Percentiles rank a stretch among this genome's conserved stretches.
These are phyloP conservation scores for Alternaria novae-zelandiae DNA, from an alignment of 2,329 filamentous ascomycete species.

Conservation along the genomic window DNA sequence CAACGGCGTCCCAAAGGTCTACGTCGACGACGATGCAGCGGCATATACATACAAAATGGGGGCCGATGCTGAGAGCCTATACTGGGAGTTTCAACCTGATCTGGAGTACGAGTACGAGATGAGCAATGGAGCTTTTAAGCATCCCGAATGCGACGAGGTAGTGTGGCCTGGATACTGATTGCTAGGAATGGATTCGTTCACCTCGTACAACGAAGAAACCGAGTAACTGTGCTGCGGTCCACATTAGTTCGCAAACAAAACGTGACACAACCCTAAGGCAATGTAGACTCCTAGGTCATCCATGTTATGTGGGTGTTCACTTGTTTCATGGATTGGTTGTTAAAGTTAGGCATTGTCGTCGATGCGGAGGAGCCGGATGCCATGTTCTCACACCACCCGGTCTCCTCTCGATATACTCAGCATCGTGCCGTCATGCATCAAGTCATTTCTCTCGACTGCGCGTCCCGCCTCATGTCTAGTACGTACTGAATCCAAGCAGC, in stretches of 20 bases:
- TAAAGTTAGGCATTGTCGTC: background rate
- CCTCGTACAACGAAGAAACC: background rate
- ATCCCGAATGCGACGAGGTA: slow-evolving; percentile 14
- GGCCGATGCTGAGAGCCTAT: slow-evolving; percentile 57
- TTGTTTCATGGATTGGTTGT: background rate
- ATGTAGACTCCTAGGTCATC: background rate
- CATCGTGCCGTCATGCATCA: background rate
- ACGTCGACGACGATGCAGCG: slow-evolving; percentile 63
- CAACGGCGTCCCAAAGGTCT: slow-evolving; percentile 58
- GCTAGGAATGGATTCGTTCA: background rate
- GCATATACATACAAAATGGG: slow-evolving; percentile 59
- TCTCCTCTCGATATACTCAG: background rate
- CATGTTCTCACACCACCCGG: background rate
- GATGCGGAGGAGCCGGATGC: background rate
- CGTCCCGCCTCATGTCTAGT: background rate
- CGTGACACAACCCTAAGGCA: background rate
- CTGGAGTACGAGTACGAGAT: slow-evolving; percentile 53
- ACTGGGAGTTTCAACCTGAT: slow-evolving; percentile 61
- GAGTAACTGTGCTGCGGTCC: background rate
- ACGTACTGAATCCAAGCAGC: background rate
- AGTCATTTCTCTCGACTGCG: background rate
- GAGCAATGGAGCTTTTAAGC: slow-evolving; percentile 31
- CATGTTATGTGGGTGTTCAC: background rate
- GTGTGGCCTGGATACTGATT: slow-evolving; percentile 13
- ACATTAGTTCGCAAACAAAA: no score